Evolutionary conservation across 169 alveolate species (phyloP), one percentile per base, ranked within the genome.

Genomic region (Cryptosporidium andersoni): DNA sequence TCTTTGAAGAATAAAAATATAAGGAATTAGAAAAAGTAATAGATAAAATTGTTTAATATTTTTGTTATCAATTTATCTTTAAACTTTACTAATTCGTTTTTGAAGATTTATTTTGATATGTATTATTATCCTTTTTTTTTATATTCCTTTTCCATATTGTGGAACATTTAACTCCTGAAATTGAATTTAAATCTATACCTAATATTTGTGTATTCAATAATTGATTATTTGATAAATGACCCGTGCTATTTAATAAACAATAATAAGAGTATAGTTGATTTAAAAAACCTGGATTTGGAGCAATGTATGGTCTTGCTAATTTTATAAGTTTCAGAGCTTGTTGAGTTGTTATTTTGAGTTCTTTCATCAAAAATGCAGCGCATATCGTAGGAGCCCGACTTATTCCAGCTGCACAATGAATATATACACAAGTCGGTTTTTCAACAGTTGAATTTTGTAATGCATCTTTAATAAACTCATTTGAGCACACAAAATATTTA

Each of bases 361-460:
- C 85, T 36, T 51, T 53, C 68, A 74, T 74, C 16, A 74, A 64
- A 74, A 56, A 74, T n/a, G 85, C 66, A 4, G 85, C 66, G 37
- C 85, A 74, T 36, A 74, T 60, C 55, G 85, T 74, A 16, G 85
- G 85, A 7, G 85, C 85, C 52, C 85, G 55, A n/a, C 85, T 74
- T 37, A 74, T 74, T n/a, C 85, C 85, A 16, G 85, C 85, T 25
- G 85, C 85, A 58, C 85, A 74, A 34, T 74, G 85, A 25, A 74
- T 74, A 6, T 74, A 74, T n/a, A 74, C 64, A 34, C 45, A 58
- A n/a, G 40, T 74, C 14, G 66, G 85, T 25, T 16, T 55, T 42
- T 60, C 85, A 4, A 48, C 48, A 7, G 67, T 34, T 40, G 85
- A 74, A 16, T 74, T 37, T 16, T 49, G 40, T 47, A 74, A 34